Conservation (phyloP, 768 basidiomycete species). For the Coprinopsis sp. region DNA sequence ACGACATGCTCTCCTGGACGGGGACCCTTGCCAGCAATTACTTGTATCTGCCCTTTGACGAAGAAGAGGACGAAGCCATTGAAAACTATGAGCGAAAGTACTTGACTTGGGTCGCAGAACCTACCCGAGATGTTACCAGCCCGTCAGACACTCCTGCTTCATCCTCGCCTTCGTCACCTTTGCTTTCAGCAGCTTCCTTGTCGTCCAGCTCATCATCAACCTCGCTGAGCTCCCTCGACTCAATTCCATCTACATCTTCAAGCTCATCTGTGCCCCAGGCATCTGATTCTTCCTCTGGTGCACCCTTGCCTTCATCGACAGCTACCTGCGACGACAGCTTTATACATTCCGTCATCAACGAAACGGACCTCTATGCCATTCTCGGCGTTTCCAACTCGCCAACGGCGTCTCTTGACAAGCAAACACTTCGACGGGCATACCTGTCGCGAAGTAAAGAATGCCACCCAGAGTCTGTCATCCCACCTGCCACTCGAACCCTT, state of each 20-base stretch:
- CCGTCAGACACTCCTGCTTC: background rate
- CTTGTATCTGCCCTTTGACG: conserved; percentile 61
- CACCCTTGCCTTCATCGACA: conserved; percentile 1
- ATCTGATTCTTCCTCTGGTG: background rate
- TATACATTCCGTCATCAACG: conserved; percentile 51
- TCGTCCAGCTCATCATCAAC: conserved; percentile 3
- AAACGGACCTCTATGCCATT: conserved; percentile 68
- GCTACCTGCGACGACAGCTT: conserved; percentile 18
- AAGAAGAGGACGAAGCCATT: conserved; percentile 46
- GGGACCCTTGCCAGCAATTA: conserved; percentile 52
- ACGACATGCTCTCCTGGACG: conserved; percentile 41
- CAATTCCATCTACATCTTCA: conserved; percentile 1
- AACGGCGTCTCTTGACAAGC: conserved; percentile 51
- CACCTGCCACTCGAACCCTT: conserved; percentile 1
- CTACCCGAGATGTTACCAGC: conserved; percentile 17
- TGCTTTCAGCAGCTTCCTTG: conserved; percentile 16
- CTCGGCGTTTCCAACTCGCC: conserved; percentile 56
- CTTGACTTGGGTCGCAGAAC: conserved; percentile 45
- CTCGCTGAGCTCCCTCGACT: conserved; percentile 1
- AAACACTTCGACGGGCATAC: conserved; percentile 69
- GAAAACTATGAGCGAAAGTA: conserved; percentile 42
- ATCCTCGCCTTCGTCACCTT: background rate
- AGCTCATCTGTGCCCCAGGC: background rate
- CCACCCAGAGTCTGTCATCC: conserved; percentile 74
- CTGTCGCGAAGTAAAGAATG: conserved; percentile 69